phyloP scores from a whole-genome alignment of 2,329 filamentous ascomycete genomes.

The Aureobasidium sp. region DNA sequence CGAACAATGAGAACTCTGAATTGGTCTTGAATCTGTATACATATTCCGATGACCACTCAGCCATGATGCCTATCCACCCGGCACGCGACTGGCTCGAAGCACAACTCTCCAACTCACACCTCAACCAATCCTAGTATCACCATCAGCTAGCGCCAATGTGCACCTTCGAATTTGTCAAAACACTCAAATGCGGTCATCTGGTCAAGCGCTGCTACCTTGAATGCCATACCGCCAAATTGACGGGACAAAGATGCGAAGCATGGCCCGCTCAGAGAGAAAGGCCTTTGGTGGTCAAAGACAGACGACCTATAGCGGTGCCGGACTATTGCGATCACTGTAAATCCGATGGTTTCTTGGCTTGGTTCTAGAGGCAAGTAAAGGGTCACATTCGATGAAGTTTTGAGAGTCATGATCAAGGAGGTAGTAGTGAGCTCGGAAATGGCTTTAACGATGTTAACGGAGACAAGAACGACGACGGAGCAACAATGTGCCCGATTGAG shows the following conservation, averaged over 20 bases:
- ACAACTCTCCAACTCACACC: neutral
- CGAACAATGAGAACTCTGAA: neutral
- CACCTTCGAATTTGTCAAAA: neutral
- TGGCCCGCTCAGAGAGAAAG: slow-evolving; percentile 9
- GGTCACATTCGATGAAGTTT: too few species aligned
- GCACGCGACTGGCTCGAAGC: too few species aligned
- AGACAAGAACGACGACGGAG: neutral
- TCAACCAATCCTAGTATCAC: neutral
- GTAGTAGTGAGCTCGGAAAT: too few species aligned
- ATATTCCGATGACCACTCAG: too few species aligned
- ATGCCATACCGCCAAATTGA: neutral
- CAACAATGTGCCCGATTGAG: neutral
- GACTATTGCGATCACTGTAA: slow-evolving; percentile 6
- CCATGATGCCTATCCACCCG: too few species aligned
- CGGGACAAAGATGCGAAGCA: neutral
- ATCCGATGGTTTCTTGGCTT: slow-evolving; percentile 8
- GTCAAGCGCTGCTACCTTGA: slow-evolving; percentile 7
- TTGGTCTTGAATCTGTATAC: neutral
- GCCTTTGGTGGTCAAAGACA: neutral
- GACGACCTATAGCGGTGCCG: neutral
- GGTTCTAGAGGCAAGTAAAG: too few species aligned
- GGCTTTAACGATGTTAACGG: neutral
- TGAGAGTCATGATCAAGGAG: too few species aligned
- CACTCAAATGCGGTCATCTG: neutral
- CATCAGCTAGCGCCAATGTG: slow-evolving; percentile 1